These are phyloP conservation scores for Eimeria maxima DNA, from an alignment of 169 alveolate genomes.

Conservation along the genomic window DNA sequence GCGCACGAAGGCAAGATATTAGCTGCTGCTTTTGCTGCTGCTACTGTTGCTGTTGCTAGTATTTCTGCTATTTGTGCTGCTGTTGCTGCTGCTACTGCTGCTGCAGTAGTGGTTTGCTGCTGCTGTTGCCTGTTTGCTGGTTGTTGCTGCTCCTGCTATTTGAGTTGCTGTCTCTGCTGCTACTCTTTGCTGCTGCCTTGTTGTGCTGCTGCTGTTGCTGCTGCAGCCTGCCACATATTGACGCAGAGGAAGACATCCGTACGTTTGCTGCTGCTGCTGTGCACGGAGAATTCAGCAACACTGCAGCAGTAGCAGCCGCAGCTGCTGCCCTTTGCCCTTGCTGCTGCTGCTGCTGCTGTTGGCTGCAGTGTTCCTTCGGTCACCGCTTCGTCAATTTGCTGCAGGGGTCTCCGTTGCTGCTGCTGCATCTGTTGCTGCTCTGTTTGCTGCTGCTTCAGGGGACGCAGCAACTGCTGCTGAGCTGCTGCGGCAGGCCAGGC, in stretches of 20 bases:
- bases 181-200: not conserved
- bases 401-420: not conserved
- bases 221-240: not conserved
- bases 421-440: conserved; percentile 13
- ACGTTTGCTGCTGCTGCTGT: not conserved
- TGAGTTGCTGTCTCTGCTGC: conserved; percentile 9
- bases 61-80: conserved; percentile 14
- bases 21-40: not conserved
- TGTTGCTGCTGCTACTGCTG: not conserved
- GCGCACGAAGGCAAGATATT: not conserved
- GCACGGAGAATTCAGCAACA: not conserved
- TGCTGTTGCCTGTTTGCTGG: not conserved
- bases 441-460: conserved; percentile 52
- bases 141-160: conserved; percentile 24
- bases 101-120: conserved; percentile 8
- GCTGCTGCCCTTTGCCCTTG: not conserved
- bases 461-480: conserved; percentile 30
- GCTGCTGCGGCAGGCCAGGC: conserved; percentile 45
- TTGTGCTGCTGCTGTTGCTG: not conserved
- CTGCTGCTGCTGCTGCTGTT: not conserved
- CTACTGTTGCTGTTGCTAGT: not conserved
- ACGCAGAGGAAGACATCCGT: not conserved
- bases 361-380: not conserved
- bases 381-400: not conserved
- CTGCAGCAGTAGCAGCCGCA: not conserved